Base-by-base conservation (phyloP, 129 eudicot genomes). In the Flaveria bidentis region DNA sequence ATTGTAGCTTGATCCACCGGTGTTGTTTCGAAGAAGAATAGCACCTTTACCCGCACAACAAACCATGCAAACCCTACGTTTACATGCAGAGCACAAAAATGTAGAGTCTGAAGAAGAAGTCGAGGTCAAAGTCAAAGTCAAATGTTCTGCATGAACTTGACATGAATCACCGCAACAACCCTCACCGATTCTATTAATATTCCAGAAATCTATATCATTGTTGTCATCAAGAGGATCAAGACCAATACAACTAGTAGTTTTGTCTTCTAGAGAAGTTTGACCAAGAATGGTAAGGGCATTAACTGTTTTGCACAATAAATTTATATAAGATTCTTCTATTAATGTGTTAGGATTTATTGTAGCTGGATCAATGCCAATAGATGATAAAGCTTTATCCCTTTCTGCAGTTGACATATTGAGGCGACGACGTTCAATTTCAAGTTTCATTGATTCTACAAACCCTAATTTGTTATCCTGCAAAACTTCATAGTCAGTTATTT, bases 1-100 rank as follows among this genome's bases (percentile, higher is more conserved):
- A 69, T 69, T 84, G 55, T 80, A 62, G 61, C 49, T 61, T 9
- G 84, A 73, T 72, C 67, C 80, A 58, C 85, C 75, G 75, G 62
- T 78, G 69, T 73, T 78, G 76, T 82, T 78, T 66, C 83, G 82
- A 53, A 92, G 90, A 76, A 92, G 74, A 76, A 90, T 87, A 78
- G 96, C 96, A 60, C 98, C 98, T 83, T 76, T 90, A 47, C 98
- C 98, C 16, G 98, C 96, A 61, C 88, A 90, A 81, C 98, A 92
- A 80, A 90, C 79, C 84, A 77, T 86, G 69, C 98, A 92, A 76
- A 82, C 92, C 82, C 80, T 86, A 57, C 87, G 88, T 53, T 81
- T 75, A 82, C 98, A 92, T 28, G 77, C 82, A 83, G 80, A 83
- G 71, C 98, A 92, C 44, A 77, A 6, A 73, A 81, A 85, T 13